phyloP scores from a whole-genome alignment of 331 rosid species.

The Erythrophleum ivorense region DNA sequence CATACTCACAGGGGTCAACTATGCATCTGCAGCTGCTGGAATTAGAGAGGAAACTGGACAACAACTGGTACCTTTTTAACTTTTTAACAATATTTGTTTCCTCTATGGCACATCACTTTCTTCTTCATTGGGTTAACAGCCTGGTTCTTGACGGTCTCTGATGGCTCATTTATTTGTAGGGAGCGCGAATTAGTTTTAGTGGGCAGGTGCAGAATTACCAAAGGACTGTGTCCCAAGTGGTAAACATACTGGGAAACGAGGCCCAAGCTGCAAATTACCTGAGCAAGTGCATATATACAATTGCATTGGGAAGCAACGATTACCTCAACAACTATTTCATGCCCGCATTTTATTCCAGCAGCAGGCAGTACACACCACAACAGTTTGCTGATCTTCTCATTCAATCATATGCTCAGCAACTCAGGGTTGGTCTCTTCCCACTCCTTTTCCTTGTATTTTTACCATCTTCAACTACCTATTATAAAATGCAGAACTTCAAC shows the following conservation, averaged over 20 bases:
- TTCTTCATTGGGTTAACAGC: conserved; percentile 13
- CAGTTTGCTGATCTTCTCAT: conserved; percentile 73
- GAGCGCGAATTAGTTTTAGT: conserved; percentile 73
- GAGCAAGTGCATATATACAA: conserved; percentile 76
- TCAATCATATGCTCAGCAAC: conserved; percentile 57
- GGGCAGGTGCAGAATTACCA: conserved; percentile 86
- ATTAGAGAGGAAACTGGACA: conserved; percentile 73
- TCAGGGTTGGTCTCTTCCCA: conserved; percentile 51
- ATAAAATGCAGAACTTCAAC: neutral
- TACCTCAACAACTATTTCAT: conserved; percentile 96
- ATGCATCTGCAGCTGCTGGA: conserved; percentile 82
- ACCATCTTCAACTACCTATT: neutral
- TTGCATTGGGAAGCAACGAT: conserved; percentile 95
- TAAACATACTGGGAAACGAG: conserved; percentile 68
- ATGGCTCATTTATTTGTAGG: conserved; percentile 51
- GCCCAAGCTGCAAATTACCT: conserved; percentile 73
- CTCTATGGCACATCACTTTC: neutral
- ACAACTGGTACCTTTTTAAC: conserved; percentile 54
- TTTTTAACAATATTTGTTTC: neutral
- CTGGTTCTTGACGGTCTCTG: neutral
- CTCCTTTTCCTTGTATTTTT: neutral
- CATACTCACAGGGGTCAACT: conserved; percentile 69
- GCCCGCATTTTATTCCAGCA: conserved; percentile 68
- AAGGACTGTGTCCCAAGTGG: conserved; percentile 67
- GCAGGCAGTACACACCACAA: conserved; percentile 65